These are phyloP conservation scores for Solanum sejunctum DNA, from an alignment of 257 asterid genomes.

Conservation along the genomic window DNA sequence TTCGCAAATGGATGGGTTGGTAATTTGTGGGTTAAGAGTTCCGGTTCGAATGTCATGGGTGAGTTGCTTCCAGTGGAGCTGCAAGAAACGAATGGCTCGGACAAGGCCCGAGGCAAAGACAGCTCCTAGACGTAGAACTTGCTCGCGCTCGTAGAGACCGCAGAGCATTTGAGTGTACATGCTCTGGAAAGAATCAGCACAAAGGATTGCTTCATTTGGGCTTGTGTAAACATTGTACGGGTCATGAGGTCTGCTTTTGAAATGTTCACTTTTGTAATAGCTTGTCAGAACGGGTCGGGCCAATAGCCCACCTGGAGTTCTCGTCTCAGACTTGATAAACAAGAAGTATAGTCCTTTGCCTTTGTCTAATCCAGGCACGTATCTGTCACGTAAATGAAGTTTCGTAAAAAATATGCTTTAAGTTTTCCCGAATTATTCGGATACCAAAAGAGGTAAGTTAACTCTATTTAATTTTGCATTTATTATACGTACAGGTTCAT, in stretches of 20 bases:
- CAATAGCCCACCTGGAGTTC: constrained; percentile 81
- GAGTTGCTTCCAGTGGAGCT: constrained; percentile 62
- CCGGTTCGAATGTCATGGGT: constrained; percentile 61
- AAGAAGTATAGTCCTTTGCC: constrained; percentile 88
- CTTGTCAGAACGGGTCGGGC: constrained; percentile 97
- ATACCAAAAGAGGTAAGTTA: not conserved
- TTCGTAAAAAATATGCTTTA: constrained; percentile 5
- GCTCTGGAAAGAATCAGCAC: constrained; percentile 89
- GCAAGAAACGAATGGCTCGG: constrained; percentile 94
- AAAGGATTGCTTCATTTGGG: constrained; percentile 84
- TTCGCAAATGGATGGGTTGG: constrained; percentile 33
- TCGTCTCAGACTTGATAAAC: constrained; percentile 77
- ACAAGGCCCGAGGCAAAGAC: constrained; percentile 95
- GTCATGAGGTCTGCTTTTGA: constrained; percentile 88
- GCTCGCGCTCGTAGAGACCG: constrained; percentile 76
- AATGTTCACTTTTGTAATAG: constrained; percentile 94
- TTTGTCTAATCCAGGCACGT: constrained; percentile 83
- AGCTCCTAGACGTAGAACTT: constrained; percentile 92
- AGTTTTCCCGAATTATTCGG: not conserved
- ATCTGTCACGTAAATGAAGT: constrained; percentile 36
- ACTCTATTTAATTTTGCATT: not conserved
- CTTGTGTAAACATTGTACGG: constrained; percentile 95
- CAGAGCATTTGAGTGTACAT: constrained; percentile 97
- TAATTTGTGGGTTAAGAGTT: constrained; percentile 31
- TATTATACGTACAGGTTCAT: constrained; percentile 73